Percentiles rank a stretch among this genome's conserved stretches.
phyloP scores from a whole-genome alignment of 2,329 filamentous ascomycete genomes.

The Leptographium wingfieldii region DNA sequence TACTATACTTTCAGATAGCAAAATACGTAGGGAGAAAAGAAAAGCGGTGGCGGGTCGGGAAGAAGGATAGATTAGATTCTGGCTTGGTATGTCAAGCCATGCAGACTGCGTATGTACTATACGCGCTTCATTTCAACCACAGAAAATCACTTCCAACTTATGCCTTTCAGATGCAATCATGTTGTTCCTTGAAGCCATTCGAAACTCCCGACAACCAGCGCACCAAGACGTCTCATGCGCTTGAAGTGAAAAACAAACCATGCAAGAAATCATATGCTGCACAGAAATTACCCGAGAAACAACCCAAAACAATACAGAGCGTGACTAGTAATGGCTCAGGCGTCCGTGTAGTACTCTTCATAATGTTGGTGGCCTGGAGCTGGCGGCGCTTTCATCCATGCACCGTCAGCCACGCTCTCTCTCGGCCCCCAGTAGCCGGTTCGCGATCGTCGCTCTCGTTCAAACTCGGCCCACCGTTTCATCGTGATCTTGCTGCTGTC shows the following conservation, averaged over 20 bases:
- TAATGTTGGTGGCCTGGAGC: slow-evolving; percentile 30
- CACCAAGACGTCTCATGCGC: neutral
- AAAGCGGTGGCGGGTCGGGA: neutral
- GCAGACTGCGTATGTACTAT: neutral
- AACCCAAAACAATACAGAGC: neutral
- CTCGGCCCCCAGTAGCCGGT: slow-evolving; percentile 39
- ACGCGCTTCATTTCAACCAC: neutral
- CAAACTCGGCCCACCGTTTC: slow-evolving; percentile 97
- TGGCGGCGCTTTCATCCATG: slow-evolving; percentile 26
- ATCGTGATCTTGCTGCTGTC: slow-evolving; percentile 98
- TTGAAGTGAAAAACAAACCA: neutral
- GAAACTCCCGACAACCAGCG: neutral
- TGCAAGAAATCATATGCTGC: neutral
- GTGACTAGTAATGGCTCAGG: slow-evolving; percentile 18
- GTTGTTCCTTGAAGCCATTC: neutral
- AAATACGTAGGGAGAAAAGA: neutral
- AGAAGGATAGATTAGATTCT: neutral
- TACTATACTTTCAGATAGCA: neutral
- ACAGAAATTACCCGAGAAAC: neutral
- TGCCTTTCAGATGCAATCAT: neutral
- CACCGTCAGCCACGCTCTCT: slow-evolving; percentile 32
- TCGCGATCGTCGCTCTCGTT: slow-evolving; percentile 47
- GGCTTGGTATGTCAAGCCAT: neutral
- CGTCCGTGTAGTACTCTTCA: slow-evolving; percentile 44
- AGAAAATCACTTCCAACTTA: neutral